phyloP scores from a whole-genome alignment of 2,329 filamentous ascomycete genomes.

The Sphaerostilbella broomeana region DNA sequence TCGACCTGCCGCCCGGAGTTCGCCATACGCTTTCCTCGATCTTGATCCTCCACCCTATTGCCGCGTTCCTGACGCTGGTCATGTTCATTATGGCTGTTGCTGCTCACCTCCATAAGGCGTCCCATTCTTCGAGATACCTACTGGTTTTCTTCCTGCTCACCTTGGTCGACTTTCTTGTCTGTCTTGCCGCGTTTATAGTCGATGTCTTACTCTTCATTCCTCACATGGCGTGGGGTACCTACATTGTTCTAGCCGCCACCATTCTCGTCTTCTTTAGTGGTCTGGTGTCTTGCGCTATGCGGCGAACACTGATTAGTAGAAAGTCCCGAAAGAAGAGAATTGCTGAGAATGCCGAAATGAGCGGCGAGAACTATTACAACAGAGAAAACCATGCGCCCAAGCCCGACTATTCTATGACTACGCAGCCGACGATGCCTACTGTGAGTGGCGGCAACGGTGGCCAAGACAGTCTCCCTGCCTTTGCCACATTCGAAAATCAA shows the following conservation, averaged over 20 bases:
- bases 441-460: constrained; percentile 47
- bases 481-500: constrained; percentile 63
- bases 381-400: constrained; percentile 53
- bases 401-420: constrained; percentile 32
- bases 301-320: constrained; percentile 80
- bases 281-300: constrained; percentile 90
- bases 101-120: constrained; percentile 79
- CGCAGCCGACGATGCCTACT: constrained; percentile 54
- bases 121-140: constrained; percentile 84
- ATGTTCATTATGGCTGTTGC: constrained; percentile 74
- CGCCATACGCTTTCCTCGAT: constrained; percentile 71
- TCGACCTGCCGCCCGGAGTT: constrained; percentile 49
- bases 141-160: constrained; percentile 79
- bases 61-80: constrained; percentile 76
- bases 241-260: constrained; percentile 83
- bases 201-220: constrained; percentile 93
- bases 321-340: constrained; percentile 92
- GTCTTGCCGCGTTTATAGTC: constrained; percentile 81
- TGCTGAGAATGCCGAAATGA: constrained; percentile 94
- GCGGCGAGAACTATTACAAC: constrained; percentile 84
- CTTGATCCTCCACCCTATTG: constrained; percentile 87
- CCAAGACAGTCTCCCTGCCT: constrained; percentile 44
- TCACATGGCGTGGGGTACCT: constrained; percentile 89
- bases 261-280: constrained; percentile 76
- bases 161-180: constrained; percentile 75